phyloP scores from a whole-genome alignment of 768 basidiomycete species.

The Cystofilobasidium bisporidii region DNA sequence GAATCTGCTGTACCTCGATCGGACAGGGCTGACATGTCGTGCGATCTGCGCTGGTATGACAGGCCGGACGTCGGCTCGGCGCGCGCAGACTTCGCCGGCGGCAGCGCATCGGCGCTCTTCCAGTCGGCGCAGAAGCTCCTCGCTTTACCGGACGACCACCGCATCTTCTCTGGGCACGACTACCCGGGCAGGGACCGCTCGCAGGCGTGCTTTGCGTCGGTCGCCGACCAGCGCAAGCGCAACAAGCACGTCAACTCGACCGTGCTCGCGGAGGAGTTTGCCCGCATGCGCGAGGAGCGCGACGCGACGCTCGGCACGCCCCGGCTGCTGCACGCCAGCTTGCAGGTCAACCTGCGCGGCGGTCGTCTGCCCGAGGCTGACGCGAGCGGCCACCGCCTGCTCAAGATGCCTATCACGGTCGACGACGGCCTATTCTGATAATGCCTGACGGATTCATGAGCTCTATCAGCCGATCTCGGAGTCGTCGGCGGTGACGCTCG shows the following conservation, averaged over 20 bases:
- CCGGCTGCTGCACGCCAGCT: conserved; percentile 32
- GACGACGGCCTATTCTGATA: no score
- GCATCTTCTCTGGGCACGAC: conserved; percentile 35
- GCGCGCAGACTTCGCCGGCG: conserved; percentile 36
- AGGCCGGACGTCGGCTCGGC: conserved; percentile 35
- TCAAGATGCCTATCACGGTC: conserved; percentile 2
- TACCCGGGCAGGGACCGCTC: conserved; percentile 29
- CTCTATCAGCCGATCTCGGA: no score
- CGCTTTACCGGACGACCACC: conserved; percentile 29
- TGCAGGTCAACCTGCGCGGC: conserved; percentile 32
- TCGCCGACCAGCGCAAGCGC: conserved; percentile 30
- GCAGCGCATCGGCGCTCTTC: conserved; percentile 31
- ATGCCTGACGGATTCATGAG: no score
- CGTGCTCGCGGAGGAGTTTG: conserved; percentile 27
- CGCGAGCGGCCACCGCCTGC: conserved; percentile 6
- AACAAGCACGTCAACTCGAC: conserved; percentile 33
- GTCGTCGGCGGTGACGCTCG: no score
- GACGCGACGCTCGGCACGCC: conserved; percentile 32
- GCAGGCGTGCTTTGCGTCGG: conserved; percentile 33
- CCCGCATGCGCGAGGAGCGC: conserved; percentile 31
- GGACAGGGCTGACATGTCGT: no score
- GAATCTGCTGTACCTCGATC: no score
- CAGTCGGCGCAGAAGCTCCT: conserved; percentile 33
- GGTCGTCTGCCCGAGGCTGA: conserved; percentile 11
- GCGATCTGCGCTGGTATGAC: no score